Evolutionary conservation across 2,329 filamentous ascomycete genomes (phyloP), one percentile per base, ranked within the genome.

Genomic region (Ceratocystis colombiana): DNA sequence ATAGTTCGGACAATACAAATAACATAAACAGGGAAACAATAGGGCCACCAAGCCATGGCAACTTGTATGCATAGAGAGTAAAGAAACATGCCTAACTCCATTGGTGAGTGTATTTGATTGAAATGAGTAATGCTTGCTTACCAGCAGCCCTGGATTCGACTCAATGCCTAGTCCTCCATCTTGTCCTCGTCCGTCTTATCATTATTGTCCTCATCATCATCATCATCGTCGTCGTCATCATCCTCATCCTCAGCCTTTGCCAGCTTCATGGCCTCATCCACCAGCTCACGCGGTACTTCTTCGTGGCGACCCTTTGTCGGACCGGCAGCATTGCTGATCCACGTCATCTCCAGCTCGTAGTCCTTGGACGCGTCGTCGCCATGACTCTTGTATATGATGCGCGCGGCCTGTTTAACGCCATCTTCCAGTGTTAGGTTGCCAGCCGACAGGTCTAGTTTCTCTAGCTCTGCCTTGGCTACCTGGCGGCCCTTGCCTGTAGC

Each of bases 321-420:
- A 4, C 92, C 93, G 70, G 89, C 84, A 61, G 86, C 77, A 64
- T 83, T 84, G 77, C 91, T 96, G 76, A 97, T 89, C 94, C 94
- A 99, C 68, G 90, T 96, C 91, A 99, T 95, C 80, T 99, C 94
- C 68, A 99, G 82, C 84, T 99, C 94, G 73, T 97, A 99, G 70
- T 97, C 94, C 82, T 99, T 99, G 79, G 97, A 94, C 80, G 97
- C 97, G 82, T 93, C 97, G 77, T 99, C 94, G 76, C 97, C 94
- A 75, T 99, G 94, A 62, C 93, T 92, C 68, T 96, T 85, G 76
- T 96, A 95, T 77, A 99, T 97, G 77, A 99, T 99, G 69, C 91
- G 82, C 66, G 94, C 94, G 44, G 94, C 94, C 80, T 97, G 89
- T 82, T 96, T 96, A 73, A 99, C 90, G 63, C 88, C 94, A 74